Evolutionary conservation across 1,284 basidiomycete genomes (phyloP), one percentile per base, ranked within the genome.

Genomic region (Sporisorium reilianum): DNA sequence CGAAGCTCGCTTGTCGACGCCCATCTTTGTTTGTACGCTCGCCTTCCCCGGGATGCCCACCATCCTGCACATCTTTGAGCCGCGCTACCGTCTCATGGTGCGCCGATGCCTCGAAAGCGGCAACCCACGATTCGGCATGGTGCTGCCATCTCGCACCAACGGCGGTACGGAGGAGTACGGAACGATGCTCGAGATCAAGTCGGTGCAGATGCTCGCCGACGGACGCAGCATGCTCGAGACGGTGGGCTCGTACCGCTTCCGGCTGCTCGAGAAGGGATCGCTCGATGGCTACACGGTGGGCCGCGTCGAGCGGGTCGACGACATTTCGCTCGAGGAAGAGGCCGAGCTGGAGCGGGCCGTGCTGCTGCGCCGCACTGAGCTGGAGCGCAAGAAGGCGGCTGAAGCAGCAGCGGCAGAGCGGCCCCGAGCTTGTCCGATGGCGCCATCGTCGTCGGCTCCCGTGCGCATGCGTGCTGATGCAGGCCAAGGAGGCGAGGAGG

Each of bases 41-140:
- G 90, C 91, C 46, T 97, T 96, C 86, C 95, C 95, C 1, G 91
- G 91, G 55, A 91, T 95, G 88, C 94, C 94, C 20, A 95, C 92
- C 48, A 88, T 92, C 61, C 86, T 98, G 36, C 94, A 97, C 85
- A 91, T 97, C 80, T 97, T 93, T 82, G 95, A 98, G 85, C 95
- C 95, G 0, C 88, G 89, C 60, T 90, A 97, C 85, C 90, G 94
- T 12, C 88, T 97, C 40, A 96, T 97, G 95, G 90, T 97, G 58
- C 90, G 95, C 23, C 90, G 95, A 5, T 94, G 92, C 83, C 90
- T 97, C 55, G 91, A 93, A 76, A 90, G 89, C 14, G 87, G 89
- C 5, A 87, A 87, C 26, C 93, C 92, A 14, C 57, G 80, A 14
- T 97, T 98, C 84, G 95, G 95, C 22, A 97, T 97, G 93, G 89